A percentile compares a stretch with the other conserved stretches of the same genome.
These are phyloP conservation scores for Darksidea phi DNA, from an alignment of 495 filamentous ascomycete genomes.

Conservation along the genomic window DNA sequence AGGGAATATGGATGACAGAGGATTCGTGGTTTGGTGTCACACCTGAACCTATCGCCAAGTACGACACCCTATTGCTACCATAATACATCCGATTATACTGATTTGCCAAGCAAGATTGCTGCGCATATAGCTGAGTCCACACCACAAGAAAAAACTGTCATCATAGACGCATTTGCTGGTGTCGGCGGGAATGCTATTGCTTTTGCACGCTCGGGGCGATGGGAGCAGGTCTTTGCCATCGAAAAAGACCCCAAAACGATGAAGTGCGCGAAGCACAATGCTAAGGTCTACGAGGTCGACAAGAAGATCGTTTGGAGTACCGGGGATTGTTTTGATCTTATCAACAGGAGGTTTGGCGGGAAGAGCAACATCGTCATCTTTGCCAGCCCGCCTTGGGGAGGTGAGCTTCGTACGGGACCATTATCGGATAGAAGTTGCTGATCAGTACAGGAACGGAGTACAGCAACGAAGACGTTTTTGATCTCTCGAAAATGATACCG, in stretches of 20 bases:
- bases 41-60: slow-evolving; percentile 86
- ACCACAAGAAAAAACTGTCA: slow-evolving; percentile 53
- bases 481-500: slow-evolving; percentile 83
- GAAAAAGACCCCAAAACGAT: slow-evolving; percentile 76
- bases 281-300: slow-evolving; percentile 76
- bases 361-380: slow-evolving; percentile 63
- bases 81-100: slow-evolving; percentile 2
- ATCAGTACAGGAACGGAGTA: slow-evolving; percentile 67
- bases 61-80: slow-evolving; percentile 32
- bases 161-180: slow-evolving; percentile 88
- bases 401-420: slow-evolving; percentile 44
- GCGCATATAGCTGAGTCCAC: slow-evolving; percentile 59
- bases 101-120: slow-evolving; percentile 68
- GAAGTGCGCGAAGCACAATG: slow-evolving; percentile 89
- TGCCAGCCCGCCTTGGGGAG: slow-evolving; percentile 94
- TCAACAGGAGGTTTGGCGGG: slow-evolving; percentile 39
- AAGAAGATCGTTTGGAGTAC: slow-evolving; percentile 79
- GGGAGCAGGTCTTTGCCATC: slow-evolving; percentile 80
- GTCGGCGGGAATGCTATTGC: slow-evolving; percentile 95
- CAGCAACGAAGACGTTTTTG: slow-evolving; percentile 71
- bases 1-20: slow-evolving; percentile 85
- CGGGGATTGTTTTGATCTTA: slow-evolving; percentile 73
- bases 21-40: slow-evolving; percentile 96
- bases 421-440: neutral
- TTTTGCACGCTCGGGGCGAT: slow-evolving; percentile 74